Evolutionary conservation across 345 rosid species (phyloP).

Genomic region (Syzygium aromaticum): DNA sequence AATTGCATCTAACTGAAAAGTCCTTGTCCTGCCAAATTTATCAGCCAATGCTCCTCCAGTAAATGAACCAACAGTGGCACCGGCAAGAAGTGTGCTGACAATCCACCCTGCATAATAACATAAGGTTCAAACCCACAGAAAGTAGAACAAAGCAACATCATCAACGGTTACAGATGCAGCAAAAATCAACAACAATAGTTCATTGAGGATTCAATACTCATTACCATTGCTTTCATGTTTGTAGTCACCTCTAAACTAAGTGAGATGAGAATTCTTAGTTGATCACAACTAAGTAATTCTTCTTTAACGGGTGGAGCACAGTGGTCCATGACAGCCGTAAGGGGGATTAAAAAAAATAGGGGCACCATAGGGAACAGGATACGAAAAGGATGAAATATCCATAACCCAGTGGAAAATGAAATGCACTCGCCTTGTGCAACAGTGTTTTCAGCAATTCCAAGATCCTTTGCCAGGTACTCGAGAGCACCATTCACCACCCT

Average conservation of each 20-base stretch:
- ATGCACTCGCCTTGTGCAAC: slow-evolving; percentile 72
- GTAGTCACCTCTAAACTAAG: not conserved
- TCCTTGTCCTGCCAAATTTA: slow-evolving; percentile 87
- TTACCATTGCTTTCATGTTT: not conserved
- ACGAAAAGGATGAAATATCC: not conserved
- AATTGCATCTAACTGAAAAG: slow-evolving; percentile 89
- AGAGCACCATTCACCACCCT: slow-evolving; percentile 98
- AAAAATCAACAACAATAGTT: not conserved
- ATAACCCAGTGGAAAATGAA: not conserved
- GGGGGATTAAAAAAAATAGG: not conserved
- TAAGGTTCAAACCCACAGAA: not conserved
- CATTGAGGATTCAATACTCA: not conserved
- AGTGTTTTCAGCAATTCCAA: slow-evolving; percentile 77
- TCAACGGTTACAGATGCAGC: not conserved
- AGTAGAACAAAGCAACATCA: not conserved
- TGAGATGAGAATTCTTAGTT: not conserved
- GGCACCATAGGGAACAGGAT: not conserved
- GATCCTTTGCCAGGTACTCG: slow-evolving; percentile 93
- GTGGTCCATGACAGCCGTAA: not conserved
- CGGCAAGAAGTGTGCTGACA: slow-evolving; percentile 93
- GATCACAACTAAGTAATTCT: not conserved
- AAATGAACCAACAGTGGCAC: slow-evolving; percentile 94
- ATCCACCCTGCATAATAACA: slow-evolving; percentile 68
- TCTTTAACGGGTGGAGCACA: not conserved
- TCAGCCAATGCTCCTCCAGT: slow-evolving; percentile 95